Base-by-base conservation (phyloP, 2,329 filamentous ascomycete species). In the Ophiostoma sp. region DNA sequence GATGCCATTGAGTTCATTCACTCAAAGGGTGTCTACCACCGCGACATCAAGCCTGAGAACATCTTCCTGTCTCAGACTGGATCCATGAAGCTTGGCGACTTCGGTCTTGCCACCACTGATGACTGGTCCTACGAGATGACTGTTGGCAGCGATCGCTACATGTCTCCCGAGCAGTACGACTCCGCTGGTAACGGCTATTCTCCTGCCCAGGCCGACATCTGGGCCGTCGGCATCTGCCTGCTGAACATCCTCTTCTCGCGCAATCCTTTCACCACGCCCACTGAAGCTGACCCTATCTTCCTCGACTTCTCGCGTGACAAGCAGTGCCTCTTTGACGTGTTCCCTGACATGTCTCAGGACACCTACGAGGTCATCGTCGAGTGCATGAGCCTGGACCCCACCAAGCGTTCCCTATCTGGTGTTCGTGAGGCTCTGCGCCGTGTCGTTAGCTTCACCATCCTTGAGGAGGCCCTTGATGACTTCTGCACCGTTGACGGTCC, bases 41-140 rank as follows among this genome's bases (percentile, higher is more conserved):
- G 95, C 71, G 95, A 99, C 79, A 97, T 99, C 86, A 99, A 99
- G 82, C 95, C 95, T 0, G 95, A 99, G 84, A 99, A 99, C 83
- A 97, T 99, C 78, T 98, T 99, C 78, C 84, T 99, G 72, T 91
- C 89, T 69, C 86, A 93, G 70, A 86, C 89, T 73, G 94, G 94
- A 67, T 85, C 89, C 52, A 91, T 98, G 90, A 99, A 99, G 81
- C 87, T 99, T 47, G 95, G 95, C 75, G 95, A 99, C 79, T 97
- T 98, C 77, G 95, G 95, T 67, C 84, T 99, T 71, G 93, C 93
- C 66, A 97, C 94, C 11, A 91, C 88, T 6, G 92, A 96, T 71
- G 84, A 88, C 74, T 97, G 92, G 93, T 96, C 92, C 38, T 90
- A 90, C 74, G 95, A 99, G 82, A 89, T 90, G 72, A 95, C 91